Conservation (phyloP, 2,329 filamentous ascomycete genomes). For the Dryadomyces quercivorus region DNA sequence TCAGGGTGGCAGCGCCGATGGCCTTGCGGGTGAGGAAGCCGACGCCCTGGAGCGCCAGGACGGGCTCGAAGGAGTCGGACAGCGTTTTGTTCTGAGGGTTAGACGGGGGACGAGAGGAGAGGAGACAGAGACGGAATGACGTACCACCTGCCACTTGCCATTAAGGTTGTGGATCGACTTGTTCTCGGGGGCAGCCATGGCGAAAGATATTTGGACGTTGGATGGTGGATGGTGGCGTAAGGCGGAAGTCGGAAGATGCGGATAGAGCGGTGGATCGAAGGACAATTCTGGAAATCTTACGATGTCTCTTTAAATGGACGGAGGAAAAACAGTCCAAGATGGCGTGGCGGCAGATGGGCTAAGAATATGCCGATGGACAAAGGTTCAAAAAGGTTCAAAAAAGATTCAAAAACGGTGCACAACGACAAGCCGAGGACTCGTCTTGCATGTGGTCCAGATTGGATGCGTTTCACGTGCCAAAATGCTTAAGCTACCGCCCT, state of each 20-base stretch:
- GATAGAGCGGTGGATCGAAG: no score
- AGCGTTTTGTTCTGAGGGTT: slow-evolving; percentile 56
- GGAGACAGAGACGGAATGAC: slow-evolving; percentile 14
- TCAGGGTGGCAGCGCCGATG: slow-evolving; percentile 56
- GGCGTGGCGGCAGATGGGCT: no score
- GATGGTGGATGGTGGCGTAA: no score
- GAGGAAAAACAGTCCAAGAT: no score
- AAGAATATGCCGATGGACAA: no score
- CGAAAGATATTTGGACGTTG: slow-evolving; percentile 13
- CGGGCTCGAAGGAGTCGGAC: slow-evolving; percentile 55
- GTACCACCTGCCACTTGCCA: slow-evolving; percentile 59
- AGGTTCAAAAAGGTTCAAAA: no score
- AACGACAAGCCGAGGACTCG: no score
- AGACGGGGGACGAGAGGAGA: slow-evolving; percentile 1
- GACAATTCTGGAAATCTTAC: no score
- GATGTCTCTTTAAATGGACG: no score
- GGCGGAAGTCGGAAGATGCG: no score
- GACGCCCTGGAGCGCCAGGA: slow-evolving; percentile 61
- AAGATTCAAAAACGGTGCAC: no score
- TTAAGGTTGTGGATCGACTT: slow-evolving; percentile 56
- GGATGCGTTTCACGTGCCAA: not conserved
- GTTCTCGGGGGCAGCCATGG: slow-evolving; percentile 59
- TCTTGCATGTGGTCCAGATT: not conserved
- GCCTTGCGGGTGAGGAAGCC: slow-evolving; percentile 62
- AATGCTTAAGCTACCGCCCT: no score